Evolutionary conservation across 495 filamentous ascomycete species (phyloP), one percentile per base, ranked within the genome.

Genomic region (Talaromyces wortmannii): DNA sequence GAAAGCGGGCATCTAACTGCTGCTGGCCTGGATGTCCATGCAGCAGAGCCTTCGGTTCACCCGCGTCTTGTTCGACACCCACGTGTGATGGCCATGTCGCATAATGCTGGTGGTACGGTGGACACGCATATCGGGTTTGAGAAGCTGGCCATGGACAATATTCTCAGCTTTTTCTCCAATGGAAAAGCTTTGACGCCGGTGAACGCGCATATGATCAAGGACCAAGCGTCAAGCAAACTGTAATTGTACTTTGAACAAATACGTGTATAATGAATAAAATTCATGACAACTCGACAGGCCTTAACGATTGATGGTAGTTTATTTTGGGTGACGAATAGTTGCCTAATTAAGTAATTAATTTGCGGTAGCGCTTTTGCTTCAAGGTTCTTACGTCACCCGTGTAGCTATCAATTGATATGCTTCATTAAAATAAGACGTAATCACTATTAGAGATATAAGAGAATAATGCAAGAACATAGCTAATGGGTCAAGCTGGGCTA

Each of bases 71-170:
- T 72, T 44, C 57, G 58, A 31, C 74, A 83, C 68, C 58, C 59
- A 50, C 73, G 72, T 50, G 87, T 86, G 2, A 80, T 85, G 69
- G 64, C 88, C 57, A 78, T 85, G 51, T 77, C 78, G 16, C 87
- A 90, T 65, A 89, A 88, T 64, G 88, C 87, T 5, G 87, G 87
- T 13, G 85, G 82, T 5, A 85, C 83, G 16, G 67, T 90, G 33
- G 85, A 90, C 67, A 85, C 83, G 50, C 84, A 87, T 61, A 70
- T 80, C 47, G 86, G 84, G 7, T 90, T 90, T 63, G 87, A 91
- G 73, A 76, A 79, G 62, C 58, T 90, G 63, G 82, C 79, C 18
- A 88, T 90, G 83, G 73, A 83, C 65, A 90, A 90, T 67, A 80
- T 90, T 32, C 66, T 84, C 61, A 75, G 74, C 1, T 85, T 85